These are phyloP conservation scores for Amesomyces nigricolor DNA, from an alignment of 2,329 filamentous ascomycete genomes.

Conservation along the genomic window DNA sequence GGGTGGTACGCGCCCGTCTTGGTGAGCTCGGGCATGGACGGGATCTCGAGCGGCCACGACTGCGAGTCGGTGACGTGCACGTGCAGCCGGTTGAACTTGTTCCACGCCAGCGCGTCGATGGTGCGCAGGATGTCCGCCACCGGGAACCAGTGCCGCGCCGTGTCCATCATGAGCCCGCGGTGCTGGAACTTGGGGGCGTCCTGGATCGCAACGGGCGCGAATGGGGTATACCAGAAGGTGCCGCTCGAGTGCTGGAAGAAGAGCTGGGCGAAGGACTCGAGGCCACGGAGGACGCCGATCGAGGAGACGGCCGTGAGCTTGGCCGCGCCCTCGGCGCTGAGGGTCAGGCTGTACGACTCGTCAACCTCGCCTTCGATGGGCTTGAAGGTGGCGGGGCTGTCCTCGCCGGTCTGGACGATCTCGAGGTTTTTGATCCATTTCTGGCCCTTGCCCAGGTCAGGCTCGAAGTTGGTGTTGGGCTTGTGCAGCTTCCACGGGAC, in stretches of 20 bases:
- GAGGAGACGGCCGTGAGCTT: conserved; percentile 60
- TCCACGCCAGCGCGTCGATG: conserved; percentile 71
- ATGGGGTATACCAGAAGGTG: conserved; percentile 57
- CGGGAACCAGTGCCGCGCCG: conserved; percentile 66
- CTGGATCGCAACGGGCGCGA: conserved; percentile 64
- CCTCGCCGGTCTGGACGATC: conserved; percentile 54
- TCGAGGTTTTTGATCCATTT: conserved; percentile 53
- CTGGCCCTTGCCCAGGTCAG: conserved; percentile 40
- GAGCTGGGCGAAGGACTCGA: conserved; percentile 73
- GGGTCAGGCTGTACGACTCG: conserved; percentile 66
- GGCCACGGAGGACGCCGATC: conserved; percentile 63
- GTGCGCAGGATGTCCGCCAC: conserved; percentile 63
- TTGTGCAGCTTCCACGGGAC: conserved; percentile 74
- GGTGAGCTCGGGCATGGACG: conserved; percentile 65
- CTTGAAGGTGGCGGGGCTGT: conserved; percentile 51
- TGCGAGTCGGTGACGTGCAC: conserved; percentile 78
- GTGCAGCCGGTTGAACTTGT: conserved; percentile 79
- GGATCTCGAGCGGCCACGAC: conserved; percentile 79
- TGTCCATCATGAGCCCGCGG: conserved; percentile 74
- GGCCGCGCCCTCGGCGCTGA: conserved; percentile 54
- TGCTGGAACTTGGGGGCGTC: conserved; percentile 71
- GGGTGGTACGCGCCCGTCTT: conserved; percentile 66
- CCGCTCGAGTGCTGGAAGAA: conserved; percentile 66
- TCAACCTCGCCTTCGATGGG: conserved; percentile 60
- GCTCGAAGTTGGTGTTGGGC: conserved; percentile 60